A percentile compares a stretch with the other conserved stretches of the same genome.
phyloP scores from a whole-genome alignment of 495 filamentous ascomycete genomes.

The Niebla homalea region DNA sequence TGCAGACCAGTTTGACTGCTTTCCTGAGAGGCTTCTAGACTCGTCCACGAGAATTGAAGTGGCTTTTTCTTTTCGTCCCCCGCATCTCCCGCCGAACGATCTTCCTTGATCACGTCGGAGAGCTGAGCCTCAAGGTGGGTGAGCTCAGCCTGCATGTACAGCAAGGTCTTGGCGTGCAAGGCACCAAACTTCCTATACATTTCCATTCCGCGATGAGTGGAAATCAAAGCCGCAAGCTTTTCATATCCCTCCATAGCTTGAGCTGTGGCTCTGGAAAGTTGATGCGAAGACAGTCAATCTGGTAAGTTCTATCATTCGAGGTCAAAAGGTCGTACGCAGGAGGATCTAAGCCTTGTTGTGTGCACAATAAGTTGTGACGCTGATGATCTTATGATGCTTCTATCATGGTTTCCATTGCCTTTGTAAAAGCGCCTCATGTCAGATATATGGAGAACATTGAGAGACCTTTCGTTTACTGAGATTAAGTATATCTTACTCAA shows the following conservation, averaged over 20 bases:
- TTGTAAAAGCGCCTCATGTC: no score
- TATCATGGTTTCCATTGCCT: no score
- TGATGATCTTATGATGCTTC: no score
- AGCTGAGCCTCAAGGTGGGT: constrained; percentile 19
- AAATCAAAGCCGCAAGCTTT: constrained; percentile 11
- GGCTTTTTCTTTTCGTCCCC: not conserved
- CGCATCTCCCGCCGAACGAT: constrained; percentile 3
- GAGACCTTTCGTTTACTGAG: no score
- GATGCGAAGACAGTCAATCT: no score
- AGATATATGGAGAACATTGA: no score
- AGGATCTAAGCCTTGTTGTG: no score
- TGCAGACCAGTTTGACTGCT: constrained; percentile 1
- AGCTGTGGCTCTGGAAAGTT: no score
- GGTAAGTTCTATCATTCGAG: no score
- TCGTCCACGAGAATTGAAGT: not conserved
- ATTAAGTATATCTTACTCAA: no score
- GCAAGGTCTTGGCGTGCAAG: constrained; percentile 21
- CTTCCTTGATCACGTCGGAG: constrained; percentile 7
- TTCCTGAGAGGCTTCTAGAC: not conserved
- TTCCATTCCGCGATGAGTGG: constrained; percentile 6
- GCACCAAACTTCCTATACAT: constrained; percentile 22
- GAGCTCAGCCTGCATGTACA: constrained; percentile 26
- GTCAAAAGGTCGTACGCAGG: no score
- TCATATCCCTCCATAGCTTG: constrained; percentile 13
- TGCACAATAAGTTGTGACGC: no score